Conservation (phyloP, 2,329 filamentous ascomycete genomes). For the Trichoderma lentiforme region DNA sequence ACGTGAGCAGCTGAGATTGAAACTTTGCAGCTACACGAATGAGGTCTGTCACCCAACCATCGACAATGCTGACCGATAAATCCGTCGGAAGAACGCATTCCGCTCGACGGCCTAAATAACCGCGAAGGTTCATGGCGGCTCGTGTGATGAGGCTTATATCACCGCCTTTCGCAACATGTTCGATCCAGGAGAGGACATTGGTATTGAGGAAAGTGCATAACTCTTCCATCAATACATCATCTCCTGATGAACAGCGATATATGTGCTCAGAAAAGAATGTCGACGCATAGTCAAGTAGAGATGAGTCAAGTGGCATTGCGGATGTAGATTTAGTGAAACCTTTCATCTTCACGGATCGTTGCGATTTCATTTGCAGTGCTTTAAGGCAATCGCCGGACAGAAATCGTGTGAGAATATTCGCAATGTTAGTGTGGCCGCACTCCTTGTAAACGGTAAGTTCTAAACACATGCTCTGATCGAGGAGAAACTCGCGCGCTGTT, state of each 20-base stretch:
- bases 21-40: neutral
- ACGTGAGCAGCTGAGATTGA: neutral
- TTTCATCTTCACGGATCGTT: neutral
- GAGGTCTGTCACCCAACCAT: neutral
- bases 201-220: neutral
- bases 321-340: neutral
- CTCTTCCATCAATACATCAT: neutral
- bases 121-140: neutral
- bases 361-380: neutral
- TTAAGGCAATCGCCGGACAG: neutral
- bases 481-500: constrained; percentile 1
- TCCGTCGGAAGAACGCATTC: neutral
- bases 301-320: neutral
- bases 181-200: neutral
- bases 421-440: neutral
- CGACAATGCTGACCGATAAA: neutral
- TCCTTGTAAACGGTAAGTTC: neutral
- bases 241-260: neutral
- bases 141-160: neutral
- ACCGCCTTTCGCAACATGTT: neutral
- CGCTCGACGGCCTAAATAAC: neutral
- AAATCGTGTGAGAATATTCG: neutral
- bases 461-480: neutral
- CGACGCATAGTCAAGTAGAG: neutral
- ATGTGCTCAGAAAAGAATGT: neutral